These are phyloP conservation scores for Fusarium bulbicola DNA, from an alignment of 2,329 filamentous ascomycete species.

Conservation along the genomic window DNA sequence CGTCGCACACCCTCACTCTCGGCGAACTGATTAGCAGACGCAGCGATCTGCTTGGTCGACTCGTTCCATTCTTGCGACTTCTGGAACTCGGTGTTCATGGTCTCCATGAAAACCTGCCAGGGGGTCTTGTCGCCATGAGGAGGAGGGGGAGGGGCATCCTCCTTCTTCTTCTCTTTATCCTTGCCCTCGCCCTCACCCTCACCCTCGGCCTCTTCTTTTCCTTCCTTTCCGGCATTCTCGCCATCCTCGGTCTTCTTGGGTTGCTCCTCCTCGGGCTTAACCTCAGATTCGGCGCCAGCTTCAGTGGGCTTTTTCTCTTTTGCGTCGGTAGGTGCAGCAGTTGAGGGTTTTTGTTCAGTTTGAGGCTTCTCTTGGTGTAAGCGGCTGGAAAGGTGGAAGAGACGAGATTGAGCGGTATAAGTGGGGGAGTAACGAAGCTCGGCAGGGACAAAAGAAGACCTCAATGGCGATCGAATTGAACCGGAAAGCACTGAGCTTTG, in stretches of 20 bases:
- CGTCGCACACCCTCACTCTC: slow-evolving; percentile 91
- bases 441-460: slow-evolving; percentile 56
- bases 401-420: slow-evolving; percentile 43
- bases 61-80: slow-evolving; percentile 99
- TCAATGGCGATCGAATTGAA: slow-evolving; percentile 51
- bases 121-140: slow-evolving; percentile 98
- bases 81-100: slow-evolving; percentile 92
- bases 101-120: slow-evolving; percentile 98
- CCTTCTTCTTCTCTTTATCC: slow-evolving; percentile 67
- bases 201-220: slow-evolving; percentile 56
- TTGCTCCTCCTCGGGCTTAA: slow-evolving; percentile 53
- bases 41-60: slow-evolving; percentile 92
- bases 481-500: slow-evolving; percentile 40
- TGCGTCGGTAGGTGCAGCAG: slow-evolving; percentile 49
- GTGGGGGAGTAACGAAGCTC: slow-evolving; percentile 47
- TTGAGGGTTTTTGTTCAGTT: slow-evolving; percentile 39
- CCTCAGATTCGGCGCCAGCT: slow-evolving; percentile 45
- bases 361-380: slow-evolving; percentile 49
- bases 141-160: slow-evolving; percentile 84
- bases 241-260: slow-evolving; percentile 55
- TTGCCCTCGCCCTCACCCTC: slow-evolving; percentile 56
- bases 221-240: slow-evolving; percentile 52
- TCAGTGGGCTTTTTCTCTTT: slow-evolving; percentile 52
- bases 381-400: slow-evolving; percentile 46
- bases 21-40: slow-evolving; percentile 87